Evolutionary conservation across 345 rosid genomes (phyloP).

Genomic region (Camelina laxa): DNA sequence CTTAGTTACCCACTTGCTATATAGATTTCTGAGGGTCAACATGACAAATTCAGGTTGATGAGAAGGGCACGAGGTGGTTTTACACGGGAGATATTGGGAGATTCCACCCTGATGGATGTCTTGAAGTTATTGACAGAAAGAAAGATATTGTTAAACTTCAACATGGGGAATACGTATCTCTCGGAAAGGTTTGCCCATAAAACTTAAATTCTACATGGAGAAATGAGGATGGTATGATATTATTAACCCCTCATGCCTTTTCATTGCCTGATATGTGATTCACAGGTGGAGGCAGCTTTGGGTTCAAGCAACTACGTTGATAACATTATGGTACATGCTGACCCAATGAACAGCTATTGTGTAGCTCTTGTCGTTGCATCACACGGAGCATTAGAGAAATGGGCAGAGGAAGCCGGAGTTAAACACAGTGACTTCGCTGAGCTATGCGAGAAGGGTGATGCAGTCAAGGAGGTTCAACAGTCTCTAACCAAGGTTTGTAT

Average conservation of each 20-base stretch:
- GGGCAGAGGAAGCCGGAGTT: slow-evolving; percentile 72
- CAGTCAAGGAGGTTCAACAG: slow-evolving; percentile 67
- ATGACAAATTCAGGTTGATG: slow-evolving; percentile 69
- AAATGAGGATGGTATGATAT: not conserved
- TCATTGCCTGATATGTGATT: slow-evolving; percentile 20
- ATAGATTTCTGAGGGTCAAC: not conserved
- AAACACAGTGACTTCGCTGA: slow-evolving; percentile 50
- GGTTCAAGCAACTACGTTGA: slow-evolving; percentile 62
- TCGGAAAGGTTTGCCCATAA: slow-evolving; percentile 70
- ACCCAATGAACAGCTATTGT: slow-evolving; percentile 70
- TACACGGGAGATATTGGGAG: slow-evolving; percentile 87
- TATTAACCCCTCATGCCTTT: not conserved
- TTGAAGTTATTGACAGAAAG: slow-evolving; percentile 89
- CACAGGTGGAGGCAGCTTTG: slow-evolving; percentile 84
- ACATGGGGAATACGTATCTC: slow-evolving; percentile 88
- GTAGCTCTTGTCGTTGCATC: slow-evolving; percentile 80
- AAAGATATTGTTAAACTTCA: slow-evolving; percentile 96
- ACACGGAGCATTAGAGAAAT: slow-evolving; percentile 62
- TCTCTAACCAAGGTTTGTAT: slow-evolving; percentile 66
- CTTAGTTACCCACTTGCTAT: slow-evolving; percentile 4
- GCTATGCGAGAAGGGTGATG: slow-evolving; percentile 66
- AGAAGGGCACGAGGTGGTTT: slow-evolving; percentile 82
- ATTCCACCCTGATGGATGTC: slow-evolving; percentile 89
- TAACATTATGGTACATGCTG: slow-evolving; percentile 76
- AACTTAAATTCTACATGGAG: not conserved